A percentile compares a stretch with the other conserved stretches of the same genome.
These are phyloP conservation scores for Ophiostoma sp. DNA, from an alignment of 2,329 filamentous ascomycete genomes.

Conservation along the genomic window DNA sequence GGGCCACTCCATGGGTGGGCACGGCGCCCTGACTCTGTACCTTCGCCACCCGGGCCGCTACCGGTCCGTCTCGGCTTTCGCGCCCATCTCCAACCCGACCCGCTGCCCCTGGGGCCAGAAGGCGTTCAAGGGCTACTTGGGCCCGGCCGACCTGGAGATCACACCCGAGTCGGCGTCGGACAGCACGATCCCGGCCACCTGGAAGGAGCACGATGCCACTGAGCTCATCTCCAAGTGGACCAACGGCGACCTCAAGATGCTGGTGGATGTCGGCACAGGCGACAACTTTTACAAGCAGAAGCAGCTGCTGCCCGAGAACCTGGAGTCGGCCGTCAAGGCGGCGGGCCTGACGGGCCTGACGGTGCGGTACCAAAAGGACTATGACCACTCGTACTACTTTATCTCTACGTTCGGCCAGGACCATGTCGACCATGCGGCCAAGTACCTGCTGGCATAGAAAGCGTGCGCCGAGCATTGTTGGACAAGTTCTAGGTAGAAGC, in stretches of 20 bases:
- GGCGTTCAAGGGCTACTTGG: slow-evolving; percentile 89
- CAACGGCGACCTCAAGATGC: slow-evolving; percentile 64
- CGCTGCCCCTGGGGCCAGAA: slow-evolving; percentile 94
- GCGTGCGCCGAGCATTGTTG: not conserved
- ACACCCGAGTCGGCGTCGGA: slow-evolving; percentile 25
- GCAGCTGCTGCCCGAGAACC: slow-evolving; percentile 92
- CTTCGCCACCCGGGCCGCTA: slow-evolving; percentile 89
- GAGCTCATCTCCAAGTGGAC: slow-evolving; percentile 78
- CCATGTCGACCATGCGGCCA: slow-evolving; percentile 88
- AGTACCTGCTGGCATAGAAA: slow-evolving; percentile 57
- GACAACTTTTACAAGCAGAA: slow-evolving; percentile 97
- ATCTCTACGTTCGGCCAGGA: slow-evolving; percentile 89
- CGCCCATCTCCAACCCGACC: slow-evolving; percentile 83
- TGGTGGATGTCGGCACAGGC: slow-evolving; percentile 90
- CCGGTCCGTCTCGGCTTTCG: slow-evolving; percentile 84
- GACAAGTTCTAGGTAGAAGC: not conserved
- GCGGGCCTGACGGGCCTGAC: slow-evolving; percentile 71
- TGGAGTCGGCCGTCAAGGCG: slow-evolving; percentile 75
- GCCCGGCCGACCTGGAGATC: slow-evolving; percentile 52
- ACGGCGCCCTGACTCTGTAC: slow-evolving; percentile 90
- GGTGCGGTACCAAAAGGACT: slow-evolving; percentile 82
- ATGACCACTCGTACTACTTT: slow-evolving; percentile 98
- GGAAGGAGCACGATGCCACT: slow-evolving; percentile 89
- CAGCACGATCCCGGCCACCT: slow-evolving; percentile 57
- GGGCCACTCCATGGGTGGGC: slow-evolving; percentile 96